Evolutionary conservation across 257 asterid species (phyloP).

Genomic region (Capsicum baccatum): DNA sequence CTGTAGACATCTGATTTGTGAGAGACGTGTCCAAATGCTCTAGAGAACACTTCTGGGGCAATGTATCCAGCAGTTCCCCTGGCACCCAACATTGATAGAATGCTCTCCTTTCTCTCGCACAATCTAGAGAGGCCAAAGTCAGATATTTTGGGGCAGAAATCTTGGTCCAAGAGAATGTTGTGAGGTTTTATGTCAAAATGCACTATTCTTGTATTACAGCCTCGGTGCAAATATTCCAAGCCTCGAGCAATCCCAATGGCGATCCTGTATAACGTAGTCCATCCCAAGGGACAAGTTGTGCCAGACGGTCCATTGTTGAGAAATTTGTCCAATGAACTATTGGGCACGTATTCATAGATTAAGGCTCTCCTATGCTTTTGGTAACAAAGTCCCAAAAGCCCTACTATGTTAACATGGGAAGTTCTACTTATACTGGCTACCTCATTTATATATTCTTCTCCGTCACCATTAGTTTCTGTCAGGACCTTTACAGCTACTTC

Average conservation of each 20-base stretch:
- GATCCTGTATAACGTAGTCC: conserved; percentile 52
- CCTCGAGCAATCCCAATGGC: conserved; percentile 73
- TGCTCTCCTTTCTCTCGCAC: conserved; percentile 53
- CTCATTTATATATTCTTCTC: conserved; percentile 67
- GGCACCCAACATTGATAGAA: conserved; percentile 47
- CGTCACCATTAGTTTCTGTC: conserved; percentile 37
- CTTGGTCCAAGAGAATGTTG: conserved; percentile 66
- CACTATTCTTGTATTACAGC: conserved; percentile 68
- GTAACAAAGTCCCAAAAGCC: conserved; percentile 63
- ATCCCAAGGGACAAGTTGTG: conserved; percentile 42
- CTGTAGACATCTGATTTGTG: conserved; percentile 76
- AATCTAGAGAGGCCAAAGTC: conserved; percentile 75
- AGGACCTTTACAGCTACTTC: conserved; percentile 65
- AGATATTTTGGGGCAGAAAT: conserved; percentile 67
- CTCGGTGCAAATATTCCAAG: conserved; percentile 66
- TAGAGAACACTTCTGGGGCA: conserved; percentile 73
- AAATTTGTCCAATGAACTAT: conserved; percentile 69
- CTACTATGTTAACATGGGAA: conserved; percentile 68
- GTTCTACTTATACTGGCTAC: conserved; percentile 68
- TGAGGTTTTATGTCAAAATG: conserved; percentile 83
- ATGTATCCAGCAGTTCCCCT: conserved; percentile 74
- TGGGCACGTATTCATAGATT: conserved; percentile 65
- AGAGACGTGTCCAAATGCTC: conserved; percentile 61
- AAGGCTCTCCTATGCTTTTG: conserved; percentile 48
- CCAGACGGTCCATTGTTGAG: conserved; percentile 33